Evolutionary conservation across 768 basidiomycete genomes (phyloP), one percentile per base, ranked within the genome.

Genomic region (Russula brevipes): DNA sequence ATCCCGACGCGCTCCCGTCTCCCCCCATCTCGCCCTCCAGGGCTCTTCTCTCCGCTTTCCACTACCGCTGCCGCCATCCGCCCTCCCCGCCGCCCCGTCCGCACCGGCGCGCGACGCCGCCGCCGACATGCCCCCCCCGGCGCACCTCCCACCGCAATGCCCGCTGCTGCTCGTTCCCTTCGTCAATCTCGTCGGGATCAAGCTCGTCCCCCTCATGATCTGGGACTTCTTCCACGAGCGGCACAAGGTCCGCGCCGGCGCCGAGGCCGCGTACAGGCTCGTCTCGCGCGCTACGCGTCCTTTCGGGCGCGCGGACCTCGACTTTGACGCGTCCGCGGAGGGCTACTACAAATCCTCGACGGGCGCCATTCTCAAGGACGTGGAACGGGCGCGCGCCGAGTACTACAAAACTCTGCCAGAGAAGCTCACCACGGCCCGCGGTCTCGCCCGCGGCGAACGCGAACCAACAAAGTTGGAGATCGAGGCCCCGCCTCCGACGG

Each of bases 161-260:
- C 88, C 96, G 1, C 76, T 98, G 57, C 81, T 92, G 31, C 79
- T 93, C 47, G 84, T 93, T 36, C 79, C 85, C 12, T 92, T 86
- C 73, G 79, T 81, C 44, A 84, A 93, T 70, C 81, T 87, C 67
- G 80, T 96, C 57, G 94, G 94, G 7, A 81, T 95, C 71, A 82
- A 80, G 35, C 89, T 91, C 70, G 85, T 96, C 60, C 94, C 94
- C 12, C 75, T 82, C 68, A 95, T 96, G 93, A 82, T 96, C 52
- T 88, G 85, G 84, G 90, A 86, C 66, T 94, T 94, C 75, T 98
- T 97, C 78, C 94, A 93, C 72, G 87, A 90, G 72, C 85, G 94
- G 8, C 77, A 84, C 52, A 85, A 89, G 70, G 92, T 93, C n/a
- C 81, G 76, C 6, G 74, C 82, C 12, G 96, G 96, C 38, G 87